Evolutionary conservation across 2,329 filamentous ascomycete species (phyloP), one percentile per base, ranked within the genome.

Genomic region (Aspergillus ochraceoroseus): DNA sequence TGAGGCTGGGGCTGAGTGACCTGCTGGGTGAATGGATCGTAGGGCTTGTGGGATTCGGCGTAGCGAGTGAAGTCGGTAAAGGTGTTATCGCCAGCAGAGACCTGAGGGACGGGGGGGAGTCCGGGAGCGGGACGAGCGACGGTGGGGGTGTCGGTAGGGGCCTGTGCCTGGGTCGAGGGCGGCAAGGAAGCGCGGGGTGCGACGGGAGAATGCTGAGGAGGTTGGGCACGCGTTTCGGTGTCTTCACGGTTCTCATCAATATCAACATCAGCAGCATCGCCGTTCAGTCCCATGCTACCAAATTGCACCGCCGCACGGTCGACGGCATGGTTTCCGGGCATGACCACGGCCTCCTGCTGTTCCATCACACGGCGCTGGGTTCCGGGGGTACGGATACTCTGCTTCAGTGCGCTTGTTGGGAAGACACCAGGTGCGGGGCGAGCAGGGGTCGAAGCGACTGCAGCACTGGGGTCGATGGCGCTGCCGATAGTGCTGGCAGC

Each of bases 271-370:
- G 54, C 47, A 32, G 68, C 60, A 46, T 78, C 77, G 38, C 82
- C 88, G 60, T 86, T 89, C 57, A 98, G 67, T 59, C 84, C 94
- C 74, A 98, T 87, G 64, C 89, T 94, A 49, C 92, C 92, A 63
- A 98, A 98, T 62, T 96, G 90, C 33, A 98, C 88, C 34, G 89
- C 85, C 52, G 90, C 80, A 56, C 88, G 83, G 63, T 96, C 90
- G 18, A 98, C 85, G 38, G 92, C 89, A 53, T 92, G 88, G 71
- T 95, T 95, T 45, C 87, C 88, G 31, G 92, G 92, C 90, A 98
- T 95, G 51, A 95, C 88, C 27, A 98, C 92, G 44, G 92, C 87
- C 70, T 98, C 92, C 66, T 95, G 89, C 63, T 98, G 92, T 56
- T 96, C 89, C 58, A 94, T 75, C 38, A 95, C 77, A 57, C 87